Percentiles rank a stretch among this genome's conserved stretches.
Evolutionary conservation across 495 filamentous ascomycete species (phyloP).

Genomic region (Gamarada debralockiae): DNA sequence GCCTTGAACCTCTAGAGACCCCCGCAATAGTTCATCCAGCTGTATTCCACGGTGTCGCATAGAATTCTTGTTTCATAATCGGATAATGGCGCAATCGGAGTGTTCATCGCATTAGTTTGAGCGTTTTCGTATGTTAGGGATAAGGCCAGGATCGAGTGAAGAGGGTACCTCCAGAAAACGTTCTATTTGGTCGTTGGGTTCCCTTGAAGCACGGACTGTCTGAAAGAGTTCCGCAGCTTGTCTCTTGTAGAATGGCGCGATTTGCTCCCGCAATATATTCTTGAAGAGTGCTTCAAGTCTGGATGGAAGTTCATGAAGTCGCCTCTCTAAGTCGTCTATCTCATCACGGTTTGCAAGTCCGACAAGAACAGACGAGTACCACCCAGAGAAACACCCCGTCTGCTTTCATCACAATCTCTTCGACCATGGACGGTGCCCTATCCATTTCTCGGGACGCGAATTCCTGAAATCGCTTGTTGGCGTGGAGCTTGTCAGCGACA

Average conservation of each 20-base stretch:
- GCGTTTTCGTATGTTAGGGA: background rate
- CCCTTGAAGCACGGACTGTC: background rate
- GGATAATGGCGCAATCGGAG: background rate
- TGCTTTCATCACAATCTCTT: constrained; percentile 25
- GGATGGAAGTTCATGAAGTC: background rate
- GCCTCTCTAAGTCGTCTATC: background rate
- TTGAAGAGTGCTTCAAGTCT: background rate
- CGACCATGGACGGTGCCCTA: constrained; percentile 1
- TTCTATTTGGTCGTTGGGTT: background rate
- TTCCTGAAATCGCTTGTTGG: no score
- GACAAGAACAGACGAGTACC: constrained; percentile 14
- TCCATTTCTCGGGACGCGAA: no score
- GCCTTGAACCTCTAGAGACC: constrained; percentile 4
- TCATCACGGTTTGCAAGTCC: background rate
- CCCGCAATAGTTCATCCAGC: background rate
- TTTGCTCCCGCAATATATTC: constrained; percentile 12
- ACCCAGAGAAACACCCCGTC: constrained; percentile 34
- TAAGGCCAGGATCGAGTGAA: background rate
- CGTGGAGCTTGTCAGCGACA: background rate
- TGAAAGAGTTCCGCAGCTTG: constrained; percentile 3
- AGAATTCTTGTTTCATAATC: background rate
- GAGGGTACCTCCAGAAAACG: background rate
- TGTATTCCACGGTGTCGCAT: background rate
- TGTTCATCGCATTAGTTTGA: background rate
- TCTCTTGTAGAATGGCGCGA: background rate